Conservation (phyloP, 192 early-diverging fungal species). For the Backusella westeae region DNA sequence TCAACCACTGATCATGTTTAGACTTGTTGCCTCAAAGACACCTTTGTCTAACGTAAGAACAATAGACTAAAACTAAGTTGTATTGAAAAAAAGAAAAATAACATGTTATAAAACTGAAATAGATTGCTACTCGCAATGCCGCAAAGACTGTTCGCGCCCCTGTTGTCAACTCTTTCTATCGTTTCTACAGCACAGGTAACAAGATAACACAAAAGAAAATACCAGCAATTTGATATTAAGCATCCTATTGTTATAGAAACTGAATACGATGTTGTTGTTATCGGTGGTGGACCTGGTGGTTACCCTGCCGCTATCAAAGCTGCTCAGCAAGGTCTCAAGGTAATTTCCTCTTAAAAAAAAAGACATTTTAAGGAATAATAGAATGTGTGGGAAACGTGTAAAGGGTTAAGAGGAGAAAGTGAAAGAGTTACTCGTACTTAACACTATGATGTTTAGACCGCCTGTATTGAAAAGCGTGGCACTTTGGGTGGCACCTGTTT, state of each 20-base stretch:
- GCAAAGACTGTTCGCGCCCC: conserved; percentile 30
- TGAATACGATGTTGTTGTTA: conserved; percentile 82
- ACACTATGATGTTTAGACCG: conserved; percentile 58
- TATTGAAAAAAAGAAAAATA: neutral
- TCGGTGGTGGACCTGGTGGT: conserved; percentile 97
- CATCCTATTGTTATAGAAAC: conserved; percentile 5
- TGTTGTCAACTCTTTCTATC: conserved; percentile 30
- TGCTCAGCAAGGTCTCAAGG: conserved; percentile 96
- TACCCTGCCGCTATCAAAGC: conserved; percentile 99
- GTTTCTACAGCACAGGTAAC: conserved; percentile 40
- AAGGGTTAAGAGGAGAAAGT: neutral
- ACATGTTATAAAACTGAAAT: neutral
- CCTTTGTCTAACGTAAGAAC: conserved; percentile 33
- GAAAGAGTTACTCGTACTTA: neutral
- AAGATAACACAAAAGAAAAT: neutral
- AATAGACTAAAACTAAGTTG: neutral
- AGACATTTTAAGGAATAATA: neutral
- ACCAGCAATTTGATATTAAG: neutral
- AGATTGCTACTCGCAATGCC: conserved; percentile 37
- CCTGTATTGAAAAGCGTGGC: conserved; percentile 95
- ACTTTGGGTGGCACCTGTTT: conserved; percentile 96
- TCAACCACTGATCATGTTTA: conserved; percentile 26
- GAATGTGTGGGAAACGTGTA: neutral
- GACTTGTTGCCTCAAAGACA: conserved; percentile 33
- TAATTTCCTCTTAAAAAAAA: conserved; percentile 25